Evolutionary conservation across 1,284 basidiomycete species (phyloP).

Genomic region (Exobasidium cylindrosporum): DNA sequence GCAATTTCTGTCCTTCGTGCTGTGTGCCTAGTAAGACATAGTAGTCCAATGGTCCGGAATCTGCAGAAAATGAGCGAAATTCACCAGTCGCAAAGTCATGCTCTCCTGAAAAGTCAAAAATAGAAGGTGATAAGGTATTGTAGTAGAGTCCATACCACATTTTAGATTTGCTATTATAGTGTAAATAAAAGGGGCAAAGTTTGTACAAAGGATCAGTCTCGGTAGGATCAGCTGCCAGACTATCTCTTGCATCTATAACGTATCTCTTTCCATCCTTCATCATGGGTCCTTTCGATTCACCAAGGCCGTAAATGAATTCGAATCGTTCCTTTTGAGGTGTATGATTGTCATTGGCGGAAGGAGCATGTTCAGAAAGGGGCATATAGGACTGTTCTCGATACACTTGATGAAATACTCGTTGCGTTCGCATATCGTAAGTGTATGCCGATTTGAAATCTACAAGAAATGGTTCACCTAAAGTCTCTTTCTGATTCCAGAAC

Average conservation of each 20-base stretch:
- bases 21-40: conserved; percentile 11
- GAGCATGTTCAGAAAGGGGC: conserved; percentile 21
- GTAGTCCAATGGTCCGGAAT: conserved; percentile 26
- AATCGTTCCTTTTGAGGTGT: conserved; percentile 17
- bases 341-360: conserved; percentile 5
- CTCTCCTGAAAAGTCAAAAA: conserved; percentile 28
- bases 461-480: conserved; percentile 10
- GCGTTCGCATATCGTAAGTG: conserved; percentile 19
- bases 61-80: conserved; percentile 22
- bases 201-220: conserved; percentile 23
- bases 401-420: conserved; percentile 21
- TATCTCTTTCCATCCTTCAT: conserved; percentile 26
- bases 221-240: conserved; percentile 19
- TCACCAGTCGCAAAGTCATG: conserved; percentile 25
- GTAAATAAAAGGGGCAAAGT: conserved; percentile 22
- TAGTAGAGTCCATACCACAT: conserved; percentile 29
- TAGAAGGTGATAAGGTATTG: conserved; percentile 23
- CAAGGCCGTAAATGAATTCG: conserved; percentile 29
- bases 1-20: not conserved
- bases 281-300: conserved; percentile 24
- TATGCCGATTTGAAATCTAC: conserved; percentile 26
- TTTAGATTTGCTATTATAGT: conserved; percentile 18
- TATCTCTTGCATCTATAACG: conserved; percentile 27
- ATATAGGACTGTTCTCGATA: conserved; percentile 24
- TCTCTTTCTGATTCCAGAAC: conserved; percentile 9